Conservation (phyloP, 75 land plant species). For the Picea glauca region DNA sequence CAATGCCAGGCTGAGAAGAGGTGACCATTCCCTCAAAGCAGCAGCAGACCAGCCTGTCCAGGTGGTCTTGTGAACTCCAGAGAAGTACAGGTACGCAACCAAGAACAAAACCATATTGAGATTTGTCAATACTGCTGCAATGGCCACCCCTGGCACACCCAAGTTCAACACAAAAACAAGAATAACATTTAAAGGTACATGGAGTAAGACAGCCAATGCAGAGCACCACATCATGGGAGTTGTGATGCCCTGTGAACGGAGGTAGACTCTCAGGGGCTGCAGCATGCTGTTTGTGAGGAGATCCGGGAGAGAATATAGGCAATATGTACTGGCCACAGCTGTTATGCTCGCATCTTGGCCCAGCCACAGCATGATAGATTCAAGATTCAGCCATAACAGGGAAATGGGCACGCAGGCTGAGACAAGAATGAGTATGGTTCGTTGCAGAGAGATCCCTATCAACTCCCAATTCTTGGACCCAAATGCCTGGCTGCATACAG, state of each 20-base stretch:
- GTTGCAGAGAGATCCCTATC: conserved; percentile 66
- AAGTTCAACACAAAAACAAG: conserved; percentile 50
- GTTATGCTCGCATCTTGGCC: conserved; percentile 79
- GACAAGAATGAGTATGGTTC: conserved; percentile 66
- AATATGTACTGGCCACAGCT: conserved; percentile 64
- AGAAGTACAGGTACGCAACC: conserved; percentile 38
- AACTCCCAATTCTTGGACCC: conserved; percentile 71
- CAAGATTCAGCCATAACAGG: conserved; percentile 70
- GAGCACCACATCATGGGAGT: conserved; percentile 89
- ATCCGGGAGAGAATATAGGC: conserved; percentile 78
- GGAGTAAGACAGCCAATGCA: conserved; percentile 64
- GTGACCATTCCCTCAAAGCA: conserved; percentile 26
- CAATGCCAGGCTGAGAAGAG: conserved; percentile 61
- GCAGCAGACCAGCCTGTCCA: conserved; percentile 48
- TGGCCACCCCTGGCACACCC: conserved; percentile 88
- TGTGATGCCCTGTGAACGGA: conserved; percentile 69
- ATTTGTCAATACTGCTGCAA: conserved; percentile 79
- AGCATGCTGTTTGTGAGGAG: conserved; percentile 72
- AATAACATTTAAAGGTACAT: conserved; percentile 67
- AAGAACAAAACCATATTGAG: conserved; percentile 70
- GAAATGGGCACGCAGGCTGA: conserved; percentile 67
- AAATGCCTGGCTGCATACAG: conserved; percentile 85
- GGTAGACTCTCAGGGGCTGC: conserved; percentile 78
- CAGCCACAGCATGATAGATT: conserved; percentile 44
- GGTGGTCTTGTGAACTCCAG: conserved; percentile 45